phyloP scores from a whole-genome alignment of 108 stramenopile genomes.

The Seminavis robusta region DNA sequence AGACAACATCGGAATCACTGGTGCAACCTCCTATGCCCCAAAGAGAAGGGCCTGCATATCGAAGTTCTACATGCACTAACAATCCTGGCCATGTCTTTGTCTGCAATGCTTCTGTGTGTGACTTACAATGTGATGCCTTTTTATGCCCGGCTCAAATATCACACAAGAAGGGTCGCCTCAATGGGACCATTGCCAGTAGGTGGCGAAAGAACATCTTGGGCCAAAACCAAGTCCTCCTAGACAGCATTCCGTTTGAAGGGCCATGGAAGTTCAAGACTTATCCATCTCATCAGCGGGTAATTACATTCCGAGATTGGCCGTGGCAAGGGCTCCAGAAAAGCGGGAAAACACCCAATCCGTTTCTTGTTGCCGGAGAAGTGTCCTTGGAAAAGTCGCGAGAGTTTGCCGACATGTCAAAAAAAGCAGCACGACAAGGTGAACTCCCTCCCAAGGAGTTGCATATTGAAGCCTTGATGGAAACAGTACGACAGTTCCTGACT shows the following conservation, averaged over 20 bases:
- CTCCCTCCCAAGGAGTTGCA: conserved; percentile 3
- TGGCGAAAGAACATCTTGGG: too few species aligned
- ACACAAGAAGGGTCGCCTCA: background rate
- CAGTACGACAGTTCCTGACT: conserved; percentile 11
- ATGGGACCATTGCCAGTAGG: background rate
- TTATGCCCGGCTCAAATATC: conserved; percentile 12
- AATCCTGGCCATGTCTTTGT: conserved; percentile 24
- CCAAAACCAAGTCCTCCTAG: too few species aligned
- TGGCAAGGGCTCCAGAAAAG: too few species aligned
- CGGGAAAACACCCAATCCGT: background rate
- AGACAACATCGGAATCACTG: background rate
- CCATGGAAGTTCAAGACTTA: background rate
- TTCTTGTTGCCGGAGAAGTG: conserved; percentile 12
- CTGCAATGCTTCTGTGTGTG: conserved; percentile 13
- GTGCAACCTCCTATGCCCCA: too few species aligned
- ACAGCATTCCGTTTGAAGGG: too few species aligned
- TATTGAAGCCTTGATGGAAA: conserved; percentile 12
- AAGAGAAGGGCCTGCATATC: background rate
- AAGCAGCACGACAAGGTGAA: too few species aligned
- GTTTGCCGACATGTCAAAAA: background rate
- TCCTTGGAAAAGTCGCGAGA: background rate
- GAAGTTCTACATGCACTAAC: too few species aligned
- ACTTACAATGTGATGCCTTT: conserved; percentile 24
- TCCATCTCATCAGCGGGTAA: background rate
- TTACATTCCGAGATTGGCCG: conserved; percentile 13